Percentiles rank a stretch among this genome's conserved stretches.
Evolutionary conservation across 2,329 filamentous ascomycete species (phyloP).

Genomic region (Penicillium italicum): DNA sequence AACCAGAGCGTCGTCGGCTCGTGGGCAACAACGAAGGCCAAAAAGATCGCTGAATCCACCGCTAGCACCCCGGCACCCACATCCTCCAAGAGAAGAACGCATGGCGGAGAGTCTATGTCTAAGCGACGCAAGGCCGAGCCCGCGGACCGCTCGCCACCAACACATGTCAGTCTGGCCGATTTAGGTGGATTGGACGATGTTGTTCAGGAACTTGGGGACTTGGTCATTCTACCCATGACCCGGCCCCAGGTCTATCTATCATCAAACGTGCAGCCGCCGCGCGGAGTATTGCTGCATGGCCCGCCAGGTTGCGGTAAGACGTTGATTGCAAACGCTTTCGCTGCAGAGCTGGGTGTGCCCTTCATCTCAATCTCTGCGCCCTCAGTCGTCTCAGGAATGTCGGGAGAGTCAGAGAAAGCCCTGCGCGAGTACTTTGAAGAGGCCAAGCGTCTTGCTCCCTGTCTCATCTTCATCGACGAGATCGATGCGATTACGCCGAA

Average conservation of each 20-base stretch:
- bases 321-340: slow-evolving; percentile 75
- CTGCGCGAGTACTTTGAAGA: slow-evolving; percentile 83
- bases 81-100: slow-evolving; percentile 54
- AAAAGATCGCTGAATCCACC: slow-evolving; percentile 32
- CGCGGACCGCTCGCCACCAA: slow-evolving; percentile 62
- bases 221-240: slow-evolving; percentile 69
- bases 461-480: slow-evolving; percentile 86
- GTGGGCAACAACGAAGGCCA: slow-evolving; percentile 49
- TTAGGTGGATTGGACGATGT: slow-evolving; percentile 74
- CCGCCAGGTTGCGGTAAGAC: slow-evolving; percentile 86
- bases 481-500: slow-evolving; percentile 90
- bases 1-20: slow-evolving; percentile 62
- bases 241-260: slow-evolving; percentile 62
- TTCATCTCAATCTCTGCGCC: slow-evolving; percentile 81
- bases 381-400: slow-evolving; percentile 80
- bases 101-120: slow-evolving; percentile 62
- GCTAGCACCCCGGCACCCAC: slow-evolving; percentile 17
- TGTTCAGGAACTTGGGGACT: slow-evolving; percentile 64
- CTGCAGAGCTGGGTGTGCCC: slow-evolving; percentile 69
- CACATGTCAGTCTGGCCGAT: slow-evolving; percentile 64
- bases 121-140: slow-evolving; percentile 62
- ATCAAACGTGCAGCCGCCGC: slow-evolving; percentile 65
- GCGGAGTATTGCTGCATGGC: slow-evolving; percentile 74
- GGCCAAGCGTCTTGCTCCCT: slow-evolving; percentile 79
- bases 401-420: slow-evolving; percentile 83